phyloP scores from a whole-genome alignment of 2,329 filamentous ascomycete species.

The Epichloe bromicola region DNA sequence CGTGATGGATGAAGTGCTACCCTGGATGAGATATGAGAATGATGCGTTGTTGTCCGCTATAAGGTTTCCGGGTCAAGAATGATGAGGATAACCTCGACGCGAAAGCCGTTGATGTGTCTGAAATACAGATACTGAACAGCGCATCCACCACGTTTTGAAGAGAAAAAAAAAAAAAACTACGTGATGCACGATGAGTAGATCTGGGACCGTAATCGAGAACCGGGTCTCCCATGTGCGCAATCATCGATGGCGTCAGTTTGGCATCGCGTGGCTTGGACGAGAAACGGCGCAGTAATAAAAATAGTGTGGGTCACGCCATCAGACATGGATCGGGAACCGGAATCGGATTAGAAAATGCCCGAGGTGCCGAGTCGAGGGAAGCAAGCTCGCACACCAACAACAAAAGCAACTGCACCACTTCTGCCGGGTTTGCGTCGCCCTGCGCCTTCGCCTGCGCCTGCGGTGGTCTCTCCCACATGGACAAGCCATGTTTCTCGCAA shows the following conservation, averaged over 20 bases:
- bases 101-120: neutral
- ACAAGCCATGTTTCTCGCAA: no score
- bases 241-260: neutral
- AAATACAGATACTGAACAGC: no score
- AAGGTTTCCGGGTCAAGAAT: neutral
- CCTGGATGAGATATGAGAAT: neutral
- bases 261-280: neutral
- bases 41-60: neutral
- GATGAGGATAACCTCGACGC: neutral
- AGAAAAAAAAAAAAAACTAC: neutral
- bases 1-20: neutral
- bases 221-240: neutral
- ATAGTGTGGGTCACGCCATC: neutral
- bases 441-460: no score
- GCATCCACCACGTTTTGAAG: neutral
- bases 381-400: no score
- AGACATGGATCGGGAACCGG: neutral
- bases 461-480: no score
- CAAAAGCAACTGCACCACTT: no score
- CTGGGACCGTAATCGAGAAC: slow-evolving; percentile 2
- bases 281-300: neutral
- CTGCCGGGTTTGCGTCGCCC: no score
- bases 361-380: no score
- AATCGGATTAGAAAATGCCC: neutral
- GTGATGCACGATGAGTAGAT: neutral